These are phyloP conservation scores for Xylaria castorea DNA, from an alignment of 495 filamentous ascomycete species.

Conservation along the genomic window DNA sequence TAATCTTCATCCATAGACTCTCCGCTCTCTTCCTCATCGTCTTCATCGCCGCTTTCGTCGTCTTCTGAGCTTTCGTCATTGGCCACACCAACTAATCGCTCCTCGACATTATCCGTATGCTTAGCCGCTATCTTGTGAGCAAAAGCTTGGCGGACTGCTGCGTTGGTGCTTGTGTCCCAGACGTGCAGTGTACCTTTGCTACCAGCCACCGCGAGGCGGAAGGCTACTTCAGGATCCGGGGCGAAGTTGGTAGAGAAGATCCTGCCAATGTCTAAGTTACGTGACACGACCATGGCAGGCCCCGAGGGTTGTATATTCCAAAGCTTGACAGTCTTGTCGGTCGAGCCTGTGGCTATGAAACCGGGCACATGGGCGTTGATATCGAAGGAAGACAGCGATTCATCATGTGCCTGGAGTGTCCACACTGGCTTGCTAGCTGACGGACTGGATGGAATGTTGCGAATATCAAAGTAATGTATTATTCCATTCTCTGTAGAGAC, in stretches of 20 bases:
- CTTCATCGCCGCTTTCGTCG: conserved; percentile 63
- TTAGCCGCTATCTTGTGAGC: conserved; percentile 66
- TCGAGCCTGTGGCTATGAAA: conserved; percentile 89
- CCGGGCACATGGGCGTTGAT: conserved; percentile 88
- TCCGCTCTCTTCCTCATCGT: conserved; percentile 62
- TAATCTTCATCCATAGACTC: conserved; percentile 93
- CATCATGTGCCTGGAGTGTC: conserved; percentile 93
- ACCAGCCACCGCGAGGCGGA: conserved; percentile 89
- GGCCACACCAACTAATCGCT: conserved; percentile 76
- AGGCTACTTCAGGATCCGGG: conserved; percentile 86
- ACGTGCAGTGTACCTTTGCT: conserved; percentile 93
- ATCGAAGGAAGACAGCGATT: conserved; percentile 93
- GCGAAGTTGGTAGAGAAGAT: conserved; percentile 91
- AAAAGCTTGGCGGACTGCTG: conserved; percentile 86
- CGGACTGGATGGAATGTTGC: conserved; percentile 70
- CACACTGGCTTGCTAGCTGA: conserved; percentile 82
- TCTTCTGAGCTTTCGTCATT: conserved; percentile 65
- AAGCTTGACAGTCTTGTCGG: conserved; percentile 92
- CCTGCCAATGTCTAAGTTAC: conserved; percentile 91
- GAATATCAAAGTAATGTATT: conserved; percentile 85
- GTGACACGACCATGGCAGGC: conserved; percentile 87
- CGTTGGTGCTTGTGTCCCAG: conserved; percentile 97
- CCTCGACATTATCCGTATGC: conserved; percentile 68
- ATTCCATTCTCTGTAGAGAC: conserved; percentile 90
- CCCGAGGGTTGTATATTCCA: conserved; percentile 87